Base-by-base conservation (phyloP, 1,139 yeast genomes). In the Hyphopichia fennica region DNA sequence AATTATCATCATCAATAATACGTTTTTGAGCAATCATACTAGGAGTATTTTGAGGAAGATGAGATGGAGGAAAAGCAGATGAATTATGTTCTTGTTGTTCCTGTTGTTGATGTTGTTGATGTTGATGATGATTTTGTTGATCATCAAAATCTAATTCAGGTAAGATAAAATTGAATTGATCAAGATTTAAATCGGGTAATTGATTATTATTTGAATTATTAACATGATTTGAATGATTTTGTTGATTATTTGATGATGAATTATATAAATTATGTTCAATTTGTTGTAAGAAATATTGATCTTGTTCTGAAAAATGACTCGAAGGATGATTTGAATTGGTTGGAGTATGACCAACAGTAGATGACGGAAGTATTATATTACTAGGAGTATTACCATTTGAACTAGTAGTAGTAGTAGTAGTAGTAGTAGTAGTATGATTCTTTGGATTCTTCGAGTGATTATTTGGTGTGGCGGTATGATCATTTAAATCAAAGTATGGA, bases 21-120 rank as follows among this genome's bases (percentile, higher is more conserved):
- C 38, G 35, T 32, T 54, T 55, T 37, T 55, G n/a, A 13, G 67
- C 62, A 15, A 60, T 40, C 47, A 64, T 45, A 41, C 58, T 57
- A 1, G 70, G 70, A 0, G 69, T 65, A 20, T 56, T 53, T 2
- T 60, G 57, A 11, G 60, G 62, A 19, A 52, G 40, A 18, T 45
- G 45, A 2, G 57, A 47, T 2, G 75, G 75, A 0, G 75, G 75
- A 42, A 58, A 69, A 4, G 75, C 75, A 14, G 68, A 49, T 8
- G 72, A 66, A n/a, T n/a, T 25, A 28, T 50, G 44, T 28, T 43
- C 16, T 13, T 31, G 25, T 30, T 50, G 44, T 28, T 43, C 16
- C 13, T 31, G 25, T 1, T 22, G 29, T n/a, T 30, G 10, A 10
- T 18, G 37, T 17, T 38, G 20, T 5, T 16, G 15, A 11, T 28